phyloP scores from a whole-genome alignment of 2,329 filamentous ascomycete genomes.

The Plenodomus lindquistii region DNA sequence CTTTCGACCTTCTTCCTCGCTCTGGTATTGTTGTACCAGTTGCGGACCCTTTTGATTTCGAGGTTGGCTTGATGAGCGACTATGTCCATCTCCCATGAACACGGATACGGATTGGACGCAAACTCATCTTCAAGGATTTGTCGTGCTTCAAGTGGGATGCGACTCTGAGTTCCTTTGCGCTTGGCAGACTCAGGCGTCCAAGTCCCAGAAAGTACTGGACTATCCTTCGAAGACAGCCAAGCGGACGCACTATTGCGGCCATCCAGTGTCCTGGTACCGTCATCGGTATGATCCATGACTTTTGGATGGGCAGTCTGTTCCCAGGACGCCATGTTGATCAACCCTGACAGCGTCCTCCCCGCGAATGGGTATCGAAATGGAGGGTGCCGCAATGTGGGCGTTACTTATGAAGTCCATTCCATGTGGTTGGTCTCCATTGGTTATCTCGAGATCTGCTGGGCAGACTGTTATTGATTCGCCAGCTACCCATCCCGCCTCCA shows the following conservation, averaged over 20 bases:
- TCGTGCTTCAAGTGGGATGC: constrained; percentile 36
- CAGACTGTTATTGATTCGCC: not conserved
- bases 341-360: not conserved
- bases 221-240: not conserved
- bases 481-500: not conserved
- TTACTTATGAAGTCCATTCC: not conserved
- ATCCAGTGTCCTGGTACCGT: not conserved
- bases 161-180: constrained; percentile 35
- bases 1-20: constrained; percentile 37
- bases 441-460: not conserved
- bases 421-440: not conserved
- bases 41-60: constrained; percentile 41
- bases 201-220: constrained; percentile 6
- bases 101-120: constrained; percentile 40
- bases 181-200: constrained; percentile 41
- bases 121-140: constrained; percentile 44
- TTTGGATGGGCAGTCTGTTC: not conserved
- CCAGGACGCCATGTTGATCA: not conserved
- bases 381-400: not conserved
- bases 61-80: constrained; percentile 43
- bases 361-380: not conserved
- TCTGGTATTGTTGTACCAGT: constrained; percentile 43
- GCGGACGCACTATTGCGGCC: not conserved
- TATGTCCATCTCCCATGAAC: constrained; percentile 41
- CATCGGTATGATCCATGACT: not conserved